phyloP scores from a whole-genome alignment of 768 basidiomycete genomes.

The Rhizopogon vesiculosus region DNA sequence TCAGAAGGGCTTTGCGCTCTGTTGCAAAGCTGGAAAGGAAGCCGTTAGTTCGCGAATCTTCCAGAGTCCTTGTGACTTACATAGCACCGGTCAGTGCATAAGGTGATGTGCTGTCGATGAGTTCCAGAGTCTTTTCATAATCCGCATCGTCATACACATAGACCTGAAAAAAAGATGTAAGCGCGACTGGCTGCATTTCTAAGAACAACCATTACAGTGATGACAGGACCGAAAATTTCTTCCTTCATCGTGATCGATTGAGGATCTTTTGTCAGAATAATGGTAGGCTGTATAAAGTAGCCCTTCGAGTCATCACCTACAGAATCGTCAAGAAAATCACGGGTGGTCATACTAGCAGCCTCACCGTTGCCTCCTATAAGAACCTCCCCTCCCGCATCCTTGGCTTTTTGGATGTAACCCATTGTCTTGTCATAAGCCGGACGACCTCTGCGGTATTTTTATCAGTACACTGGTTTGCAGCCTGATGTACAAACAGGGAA shows the following conservation, averaged over 20 bases:
- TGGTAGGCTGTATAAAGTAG: slow-evolving; percentile 91
- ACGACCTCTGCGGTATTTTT: slow-evolving; percentile 48
- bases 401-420: slow-evolving; percentile 81
- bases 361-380: slow-evolving; percentile 78
- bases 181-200: neutral
- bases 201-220: slow-evolving; percentile 56
- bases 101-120: slow-evolving; percentile 80
- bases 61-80: slow-evolving; percentile 41
- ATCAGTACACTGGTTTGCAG: neutral
- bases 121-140: slow-evolving; percentile 79
- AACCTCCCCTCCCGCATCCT: slow-evolving; percentile 84
- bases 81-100: slow-evolving; percentile 96
- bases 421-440: slow-evolving; percentile 88
- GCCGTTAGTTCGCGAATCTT: slow-evolving; percentile 8
- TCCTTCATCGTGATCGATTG: slow-evolving; percentile 85
- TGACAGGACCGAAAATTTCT: slow-evolving; percentile 95
- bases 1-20: slow-evolving; percentile 76
- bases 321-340: neutral
- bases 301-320: slow-evolving; percentile 86
- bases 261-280: slow-evolving; percentile 90
- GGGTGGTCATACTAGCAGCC: slow-evolving; percentile 11
- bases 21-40: slow-evolving; percentile 60
- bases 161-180: slow-evolving; percentile 39
- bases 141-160: slow-evolving; percentile 87
- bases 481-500: slow-evolving; percentile 1